Percentiles rank a stretch among this genome's conserved stretches.
phyloP scores from a whole-genome alignment of 1,139 yeast species.

The Insectozyma bohioensis region DNA sequence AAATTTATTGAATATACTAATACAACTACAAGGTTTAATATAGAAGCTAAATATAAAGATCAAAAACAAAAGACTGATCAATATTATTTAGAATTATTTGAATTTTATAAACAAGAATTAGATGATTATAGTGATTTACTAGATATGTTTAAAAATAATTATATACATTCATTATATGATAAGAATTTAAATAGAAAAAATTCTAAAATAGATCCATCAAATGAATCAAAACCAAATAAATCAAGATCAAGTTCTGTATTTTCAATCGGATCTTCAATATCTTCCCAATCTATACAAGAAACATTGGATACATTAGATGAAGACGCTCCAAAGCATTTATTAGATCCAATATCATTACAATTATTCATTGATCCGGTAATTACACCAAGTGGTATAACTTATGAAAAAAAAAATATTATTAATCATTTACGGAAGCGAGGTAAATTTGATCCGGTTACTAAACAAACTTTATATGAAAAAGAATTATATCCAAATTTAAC shows the following conservation, averaged over 20 bases:
- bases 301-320: slow-evolving; percentile 10
- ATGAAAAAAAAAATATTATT: slow-evolving; percentile 31
- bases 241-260: slow-evolving; percentile 8
- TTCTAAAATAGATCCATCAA: slow-evolving; percentile 4
- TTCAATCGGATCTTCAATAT: slow-evolving; percentile 3
- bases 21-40: slow-evolving; percentile 17
- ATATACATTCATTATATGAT: slow-evolving; percentile 16
- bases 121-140: slow-evolving; percentile 21
- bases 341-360: slow-evolving; percentile 50
- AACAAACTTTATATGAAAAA: slow-evolving; percentile 32
- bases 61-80: slow-evolving; percentile 12
- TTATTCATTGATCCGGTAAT: slow-evolving; percentile 48
- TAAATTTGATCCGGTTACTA: slow-evolving; percentile 21
- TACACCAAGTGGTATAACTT: slow-evolving; percentile 51
- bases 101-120: slow-evolving; percentile 18
- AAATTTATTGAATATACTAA: slow-evolving; percentile 20
- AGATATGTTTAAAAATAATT: slow-evolving; percentile 23
- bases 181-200: slow-evolving; percentile 5
- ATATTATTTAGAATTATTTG: slow-evolving; percentile 18
- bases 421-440: slow-evolving; percentile 17
- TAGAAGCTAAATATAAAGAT: slow-evolving; percentile 14
- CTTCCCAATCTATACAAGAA: slow-evolving; percentile 5
- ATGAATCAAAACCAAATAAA: not conserved
- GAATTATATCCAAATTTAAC: slow-evolving; percentile 47
- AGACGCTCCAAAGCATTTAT: slow-evolving; percentile 42